Percentiles rank a stretch among this genome's conserved stretches.
These are phyloP conservation scores for Aspergillus leporis DNA, from an alignment of 495 filamentous ascomycete genomes.

Conservation along the genomic window DNA sequence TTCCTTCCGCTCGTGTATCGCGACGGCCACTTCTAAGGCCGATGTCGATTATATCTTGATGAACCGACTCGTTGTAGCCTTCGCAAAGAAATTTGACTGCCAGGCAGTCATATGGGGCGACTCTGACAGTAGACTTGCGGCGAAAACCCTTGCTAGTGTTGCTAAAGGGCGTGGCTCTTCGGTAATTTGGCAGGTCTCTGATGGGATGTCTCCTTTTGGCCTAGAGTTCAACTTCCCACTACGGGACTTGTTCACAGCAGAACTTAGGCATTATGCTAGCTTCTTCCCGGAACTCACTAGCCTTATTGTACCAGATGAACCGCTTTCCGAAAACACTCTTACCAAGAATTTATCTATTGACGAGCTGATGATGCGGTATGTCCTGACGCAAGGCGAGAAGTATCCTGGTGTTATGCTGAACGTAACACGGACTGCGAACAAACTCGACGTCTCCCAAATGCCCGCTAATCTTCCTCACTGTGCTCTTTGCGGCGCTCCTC, in stretches of 20 bases:
- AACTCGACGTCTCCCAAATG: constrained; percentile 50
- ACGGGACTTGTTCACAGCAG: constrained; percentile 78
- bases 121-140: constrained; percentile 83
- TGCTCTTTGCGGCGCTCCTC: constrained; percentile 45
- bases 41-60: constrained; percentile 72
- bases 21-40: constrained; percentile 69
- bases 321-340: constrained; percentile 49
- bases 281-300: constrained; percentile 53
- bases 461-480: constrained; percentile 26
- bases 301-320: constrained; percentile 46
- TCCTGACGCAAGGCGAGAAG: constrained; percentile 79
- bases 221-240: constrained; percentile 67
- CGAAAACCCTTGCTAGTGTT: constrained; percentile 80
- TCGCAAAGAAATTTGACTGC: constrained; percentile 60
- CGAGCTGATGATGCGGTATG: constrained; percentile 84
- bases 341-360: constrained; percentile 78
- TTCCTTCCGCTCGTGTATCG: constrained; percentile 55
- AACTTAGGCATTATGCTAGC: constrained; percentile 64
- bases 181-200: constrained; percentile 76
- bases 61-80: constrained; percentile 66
- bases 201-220: constrained; percentile 65
- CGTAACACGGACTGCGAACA: constrained; percentile 83
- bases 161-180: constrained; percentile 87
- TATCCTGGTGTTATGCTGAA: constrained; percentile 94
- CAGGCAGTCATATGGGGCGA: constrained; percentile 78